These are phyloP conservation scores for Tulasnella sp. DNA, from an alignment of 768 basidiomycete genomes.

Conservation along the genomic window DNA sequence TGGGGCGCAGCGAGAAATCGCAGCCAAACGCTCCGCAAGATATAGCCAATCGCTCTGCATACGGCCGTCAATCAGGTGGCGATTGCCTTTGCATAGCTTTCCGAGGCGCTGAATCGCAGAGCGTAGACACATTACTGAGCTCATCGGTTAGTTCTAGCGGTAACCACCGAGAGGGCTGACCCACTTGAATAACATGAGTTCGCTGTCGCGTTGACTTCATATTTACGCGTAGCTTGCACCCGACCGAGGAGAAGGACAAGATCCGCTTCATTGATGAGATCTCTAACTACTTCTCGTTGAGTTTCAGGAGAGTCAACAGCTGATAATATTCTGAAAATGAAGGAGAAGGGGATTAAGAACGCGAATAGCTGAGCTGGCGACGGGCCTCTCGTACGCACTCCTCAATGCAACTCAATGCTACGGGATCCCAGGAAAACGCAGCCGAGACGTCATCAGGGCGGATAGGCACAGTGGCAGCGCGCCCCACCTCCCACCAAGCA, in stretches of 20 bases:
- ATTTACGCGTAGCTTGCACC: not conserved
- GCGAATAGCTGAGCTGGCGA: not conserved
- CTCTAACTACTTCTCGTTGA: not conserved
- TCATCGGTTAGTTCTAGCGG: too few relatives aligned
- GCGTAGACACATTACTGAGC: too few relatives aligned
- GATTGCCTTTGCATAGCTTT: not conserved
- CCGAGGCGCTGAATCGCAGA: too few relatives aligned
- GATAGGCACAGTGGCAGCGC: too few relatives aligned
- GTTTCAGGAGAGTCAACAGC: not conserved
- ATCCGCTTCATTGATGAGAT: not conserved
- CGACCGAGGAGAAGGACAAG: not conserved
- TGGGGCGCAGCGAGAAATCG: not conserved
- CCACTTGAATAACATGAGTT: too few relatives aligned
- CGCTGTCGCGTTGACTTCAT: too few relatives aligned
- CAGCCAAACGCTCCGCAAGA: not conserved
- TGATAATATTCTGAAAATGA: not conserved
- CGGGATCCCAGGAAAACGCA: too few relatives aligned
- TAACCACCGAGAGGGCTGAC: too few relatives aligned
- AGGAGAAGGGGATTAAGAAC: not conserved
- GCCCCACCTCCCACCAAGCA: too few relatives aligned
- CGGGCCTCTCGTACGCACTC: too few relatives aligned
- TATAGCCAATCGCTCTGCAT: not conserved
- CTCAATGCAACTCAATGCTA: too few relatives aligned
- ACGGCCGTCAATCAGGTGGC: not conserved
- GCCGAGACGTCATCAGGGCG: too few relatives aligned